Base-by-base conservation (phyloP, 495 filamentous ascomycete species). In the Cudoniella acicularis region DNA sequence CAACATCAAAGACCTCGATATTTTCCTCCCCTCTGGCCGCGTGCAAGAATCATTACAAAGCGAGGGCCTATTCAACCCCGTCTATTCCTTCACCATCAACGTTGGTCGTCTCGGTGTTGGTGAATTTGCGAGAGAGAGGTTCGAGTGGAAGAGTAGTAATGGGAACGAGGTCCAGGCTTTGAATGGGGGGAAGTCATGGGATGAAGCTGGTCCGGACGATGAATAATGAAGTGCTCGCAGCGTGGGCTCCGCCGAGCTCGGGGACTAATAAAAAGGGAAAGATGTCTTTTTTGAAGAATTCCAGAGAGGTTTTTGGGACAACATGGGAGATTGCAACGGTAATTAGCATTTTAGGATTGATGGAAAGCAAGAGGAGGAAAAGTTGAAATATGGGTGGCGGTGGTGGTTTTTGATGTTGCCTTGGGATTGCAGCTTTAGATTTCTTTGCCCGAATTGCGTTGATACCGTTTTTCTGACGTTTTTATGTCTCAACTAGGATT, bases 81-180 rank as follows among this genome's bases (percentile, higher is more conserved):
- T 13, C 8, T 24, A 21, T 3, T 2, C 10, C 18, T 42, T 49
- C 21, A 21, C 46, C 8, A 18, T 41, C n/a, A 18, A 13, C 17
- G 6, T 62, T n/a, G 16, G 2, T 21, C 25, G 22, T 41, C 22
- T 3, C 21, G 22, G 41, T 6, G 30, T 36, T 13, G n/a, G n/a
- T n/a, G n/a, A n/a, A n/a, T n/a, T n/a, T 30, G n/a, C 10, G 6
- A 52, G 9, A n/a, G 55, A 57, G 41, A 21, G 3, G 10, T 63
- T 63, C 23, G 56, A 59, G 13, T 63, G 61, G 61, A 63, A 63
- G 45, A 20, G 17, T 1, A 54, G 49, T 25, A 25, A 23, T 18
- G 61, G 61, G 1, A 18, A 20, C 9, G 56, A 59, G 36, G 55
- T 63, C 0, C 24, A 10, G 1, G 52, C 6, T 8, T 23, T 63